phyloP scores from a whole-genome alignment of 2,329 filamentous ascomycete species.

The Claviceps maximensis region DNA sequence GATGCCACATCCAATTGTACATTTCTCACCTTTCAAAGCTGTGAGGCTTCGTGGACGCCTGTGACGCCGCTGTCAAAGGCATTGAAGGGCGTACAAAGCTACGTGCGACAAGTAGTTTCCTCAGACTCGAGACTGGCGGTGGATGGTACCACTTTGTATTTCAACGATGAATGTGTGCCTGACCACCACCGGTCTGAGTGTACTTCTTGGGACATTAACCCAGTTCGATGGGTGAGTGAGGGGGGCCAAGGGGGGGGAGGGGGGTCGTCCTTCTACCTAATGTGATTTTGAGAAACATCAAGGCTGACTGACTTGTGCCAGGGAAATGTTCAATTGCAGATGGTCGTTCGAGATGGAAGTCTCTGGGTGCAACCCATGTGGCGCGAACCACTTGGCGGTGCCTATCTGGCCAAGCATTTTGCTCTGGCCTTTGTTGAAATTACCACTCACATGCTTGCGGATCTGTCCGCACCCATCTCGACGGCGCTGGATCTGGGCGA shows the following conservation, averaged over 20 bases:
- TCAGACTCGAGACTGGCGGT: neutral
- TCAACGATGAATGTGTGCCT: neutral
- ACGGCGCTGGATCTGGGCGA: neutral
- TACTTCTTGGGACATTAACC: neutral
- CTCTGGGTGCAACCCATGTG: slow-evolving; percentile 2
- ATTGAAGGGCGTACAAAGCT: neutral
- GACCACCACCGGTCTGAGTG: neutral
- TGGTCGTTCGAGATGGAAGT: neutral
- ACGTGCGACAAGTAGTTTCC: neutral
- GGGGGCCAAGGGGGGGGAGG: neutral
- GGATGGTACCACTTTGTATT: neutral
- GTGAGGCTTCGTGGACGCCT: neutral
- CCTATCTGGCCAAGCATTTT: slow-evolving; percentile 1
- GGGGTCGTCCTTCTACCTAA: neutral
- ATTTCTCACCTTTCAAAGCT: neutral
- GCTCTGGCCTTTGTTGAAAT: neutral
- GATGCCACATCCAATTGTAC: neutral
- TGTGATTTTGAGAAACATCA: neutral
- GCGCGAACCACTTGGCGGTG: slow-evolving; percentile 1
- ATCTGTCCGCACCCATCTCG: neutral
- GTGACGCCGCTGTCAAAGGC: neutral
- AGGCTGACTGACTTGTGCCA: neutral
- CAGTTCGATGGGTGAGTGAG: neutral
- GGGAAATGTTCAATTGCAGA: neutral
- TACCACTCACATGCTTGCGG: neutral